Percentiles rank a stretch among this genome's conserved stretches.
phyloP scores from a whole-genome alignment of 208 protist genomes.

The Entamoeba invadens region DNA sequence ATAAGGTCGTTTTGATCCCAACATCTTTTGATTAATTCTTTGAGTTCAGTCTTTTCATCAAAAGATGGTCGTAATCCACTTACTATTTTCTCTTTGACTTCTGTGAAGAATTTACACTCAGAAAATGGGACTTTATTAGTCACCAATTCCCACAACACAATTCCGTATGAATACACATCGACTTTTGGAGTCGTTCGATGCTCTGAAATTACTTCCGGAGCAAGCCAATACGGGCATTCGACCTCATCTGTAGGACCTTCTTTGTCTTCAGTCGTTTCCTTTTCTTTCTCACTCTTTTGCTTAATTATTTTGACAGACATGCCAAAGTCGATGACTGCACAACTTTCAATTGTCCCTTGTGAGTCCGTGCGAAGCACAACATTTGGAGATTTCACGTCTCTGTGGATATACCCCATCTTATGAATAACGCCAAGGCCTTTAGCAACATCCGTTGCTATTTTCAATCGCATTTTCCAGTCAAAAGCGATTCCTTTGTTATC shows the following conservation, averaged over 20 bases:
- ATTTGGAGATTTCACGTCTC: neutral
- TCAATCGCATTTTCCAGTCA: neutral
- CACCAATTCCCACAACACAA: neutral
- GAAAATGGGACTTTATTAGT: neutral
- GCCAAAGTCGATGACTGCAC: neutral
- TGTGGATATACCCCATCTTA: neutral
- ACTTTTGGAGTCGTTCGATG: neutral
- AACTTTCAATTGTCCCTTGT: neutral
- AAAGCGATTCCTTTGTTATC: too few species aligned
- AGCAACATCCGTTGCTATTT: neutral
- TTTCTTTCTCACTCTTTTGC: too few species aligned
- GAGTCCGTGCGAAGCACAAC: neutral
- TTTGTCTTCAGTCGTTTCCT: neutral
- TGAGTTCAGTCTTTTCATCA: neutral
- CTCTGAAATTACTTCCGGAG: neutral
- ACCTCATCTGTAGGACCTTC: neutral
- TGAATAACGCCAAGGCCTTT: neutral
- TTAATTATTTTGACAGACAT: too few species aligned
- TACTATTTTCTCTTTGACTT: neutral
- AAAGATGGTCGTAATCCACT: neutral
- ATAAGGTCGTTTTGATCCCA: neutral
- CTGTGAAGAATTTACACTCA: neutral
- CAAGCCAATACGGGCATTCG: neutral
- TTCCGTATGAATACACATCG: neutral
- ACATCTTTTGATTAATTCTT: neutral